Percentiles rank a stretch among this genome's conserved stretches.
Evolutionary conservation across 371 early-diverging fungal genomes (phyloP).

Genomic region (Dichotomocladium elegans): DNA sequence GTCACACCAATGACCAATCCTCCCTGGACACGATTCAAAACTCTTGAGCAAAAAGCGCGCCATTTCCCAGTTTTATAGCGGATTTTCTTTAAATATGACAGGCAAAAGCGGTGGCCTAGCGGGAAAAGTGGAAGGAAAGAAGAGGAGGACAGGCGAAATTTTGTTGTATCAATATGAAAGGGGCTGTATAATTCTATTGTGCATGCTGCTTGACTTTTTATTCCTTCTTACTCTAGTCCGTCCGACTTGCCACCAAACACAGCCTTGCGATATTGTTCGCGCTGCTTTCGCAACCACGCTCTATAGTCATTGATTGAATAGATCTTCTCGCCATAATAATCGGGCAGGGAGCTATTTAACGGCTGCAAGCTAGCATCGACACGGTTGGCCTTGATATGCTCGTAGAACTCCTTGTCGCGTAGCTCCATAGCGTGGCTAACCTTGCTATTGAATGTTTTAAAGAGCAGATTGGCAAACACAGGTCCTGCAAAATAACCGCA

Average conservation of each 20-base stretch:
- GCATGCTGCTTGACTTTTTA: no score
- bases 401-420: conserved; percentile 78
- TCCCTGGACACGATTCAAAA: no score
- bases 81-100: no score
- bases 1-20: no score
- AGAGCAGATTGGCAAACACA: conserved; percentile 57
- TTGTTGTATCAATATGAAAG: no score
- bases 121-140: no score
- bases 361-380: conserved; percentile 76
- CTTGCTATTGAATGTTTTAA: conserved; percentile 58
- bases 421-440: conserved; percentile 55
- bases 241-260: conserved; percentile 53
- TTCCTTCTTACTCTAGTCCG: conserved; percentile 11
- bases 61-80: no score
- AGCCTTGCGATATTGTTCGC: conserved; percentile 74
- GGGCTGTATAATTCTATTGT: no score
- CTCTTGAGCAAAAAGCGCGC: no score
- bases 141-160: no score
- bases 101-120: no score
- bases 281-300: conserved; percentile 86
- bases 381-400: conserved; percentile 74
- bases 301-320: conserved; percentile 79
- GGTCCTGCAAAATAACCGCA: conserved; percentile 71
- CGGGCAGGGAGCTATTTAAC: conserved; percentile 80
- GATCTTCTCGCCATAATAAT: conserved; percentile 93